Evolutionary conservation across 306 rosid species (phyloP), one percentile per base, ranked within the genome.

Genomic region (Casuarina glauca): DNA sequence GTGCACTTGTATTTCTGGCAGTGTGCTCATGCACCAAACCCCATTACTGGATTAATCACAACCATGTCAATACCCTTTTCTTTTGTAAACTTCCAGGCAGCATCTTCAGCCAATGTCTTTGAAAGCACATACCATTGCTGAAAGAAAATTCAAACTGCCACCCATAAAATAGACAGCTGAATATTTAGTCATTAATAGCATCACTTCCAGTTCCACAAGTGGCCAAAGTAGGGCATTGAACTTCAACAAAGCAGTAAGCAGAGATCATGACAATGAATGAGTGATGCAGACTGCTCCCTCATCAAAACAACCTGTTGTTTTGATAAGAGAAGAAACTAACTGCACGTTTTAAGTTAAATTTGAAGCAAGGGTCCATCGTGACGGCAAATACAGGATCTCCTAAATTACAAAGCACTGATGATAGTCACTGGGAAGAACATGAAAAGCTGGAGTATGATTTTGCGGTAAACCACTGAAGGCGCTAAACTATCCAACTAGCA

Each of bases 61-160:
- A 94, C 89, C 91, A 91, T 77, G 84, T 94, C 97, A 76, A 91
- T 86, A 20, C 62, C 87, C 67, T 94, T 89, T 82, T 92, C 91
- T 35, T 85, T 89, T 5, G 45, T 93, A 79, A 94, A 92, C 80
- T 90, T 89, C 96, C 98, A 91, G 76, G 94, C 98, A 83, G 90
- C 88, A 9, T 87, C 94, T 87, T 94, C 98, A 44, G 97, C 97
- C 84, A 94, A 83, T 68, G 96, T 88, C 88, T 94, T 94, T 63
- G 96, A 86, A 77, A 91, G 91, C 43, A 45, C 35, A 74, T 94
- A 94, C 98, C 97, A 94, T 15, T 70, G 20, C 97, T 94, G 86
- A 64, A 82, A 74, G 50, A 48, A 74, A 35, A 79, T 69, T 48
- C 66, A 26, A 55, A 20, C 49, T 70, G 41, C 67, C 36, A 64